Conservation (phyloP, 176 grass and related monocot species). For the Oryza nivara region DNA sequence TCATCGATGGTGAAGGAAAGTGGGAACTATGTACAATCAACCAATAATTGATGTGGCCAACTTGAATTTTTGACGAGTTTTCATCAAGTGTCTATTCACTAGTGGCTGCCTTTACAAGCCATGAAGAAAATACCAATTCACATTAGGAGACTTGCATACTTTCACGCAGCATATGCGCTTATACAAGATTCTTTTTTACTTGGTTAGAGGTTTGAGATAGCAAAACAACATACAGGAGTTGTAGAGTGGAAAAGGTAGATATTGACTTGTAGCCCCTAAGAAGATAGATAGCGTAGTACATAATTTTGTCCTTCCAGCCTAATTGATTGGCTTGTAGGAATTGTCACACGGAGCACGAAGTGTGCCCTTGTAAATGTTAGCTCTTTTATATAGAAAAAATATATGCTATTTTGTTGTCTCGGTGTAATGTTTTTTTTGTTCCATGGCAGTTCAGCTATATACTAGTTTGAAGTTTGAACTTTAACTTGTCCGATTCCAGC, state of each 20-base stretch:
- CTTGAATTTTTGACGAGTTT: slow-evolving; percentile 17
- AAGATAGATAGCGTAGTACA: slow-evolving; percentile 34
- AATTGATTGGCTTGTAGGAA: slow-evolving; percentile 31
- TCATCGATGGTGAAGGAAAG: slow-evolving; percentile 96
- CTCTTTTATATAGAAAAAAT: neutral
- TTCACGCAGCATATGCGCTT: neutral
- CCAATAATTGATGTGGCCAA: slow-evolving; percentile 35
- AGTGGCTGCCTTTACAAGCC: neutral
- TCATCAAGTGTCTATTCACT: neutral
- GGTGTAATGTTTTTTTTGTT: neutral
- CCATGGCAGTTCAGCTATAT: neutral
- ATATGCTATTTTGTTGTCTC: neutral
- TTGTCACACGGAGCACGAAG: slow-evolving; percentile 33
- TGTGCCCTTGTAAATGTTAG: slow-evolving; percentile 30
- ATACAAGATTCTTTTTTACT: neutral
- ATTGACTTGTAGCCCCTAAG: neutral
- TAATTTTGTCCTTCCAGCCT: neutral
- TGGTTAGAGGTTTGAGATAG: slow-evolving; percentile 7
- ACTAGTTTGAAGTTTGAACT: too few relatives aligned
- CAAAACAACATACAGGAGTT: neutral
- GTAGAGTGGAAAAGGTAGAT: slow-evolving; percentile 14
- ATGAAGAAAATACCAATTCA: neutral
- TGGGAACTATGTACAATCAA: slow-evolving; percentile 85
- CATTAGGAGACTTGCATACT: neutral
- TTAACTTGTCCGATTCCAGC: too few relatives aligned